Base-by-base conservation (phyloP, 2,329 filamentous ascomycete species). In the Cladosporium sp. region DNA sequence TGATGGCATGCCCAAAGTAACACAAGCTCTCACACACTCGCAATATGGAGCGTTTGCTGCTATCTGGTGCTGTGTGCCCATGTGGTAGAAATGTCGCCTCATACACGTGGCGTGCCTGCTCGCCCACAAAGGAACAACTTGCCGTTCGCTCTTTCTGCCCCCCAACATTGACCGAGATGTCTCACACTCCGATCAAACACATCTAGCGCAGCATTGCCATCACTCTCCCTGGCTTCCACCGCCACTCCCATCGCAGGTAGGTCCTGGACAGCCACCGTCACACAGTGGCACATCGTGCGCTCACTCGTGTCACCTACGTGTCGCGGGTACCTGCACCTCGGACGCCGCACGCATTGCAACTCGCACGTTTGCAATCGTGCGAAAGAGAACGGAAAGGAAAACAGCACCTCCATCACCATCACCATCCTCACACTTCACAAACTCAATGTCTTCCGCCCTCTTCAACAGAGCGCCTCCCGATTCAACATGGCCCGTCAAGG, bases 401-500 rank as follows among this genome's bases (percentile, higher is more conserved):
- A 34, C 12, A 47, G 8, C 41, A 47, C n/a, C 41, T 8, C 11
- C 7, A 55, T 15, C 8, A 21, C 26, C 28, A 55, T 21, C 11
- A 55, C 28, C 24, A 30, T 8, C 24, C 26, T 14, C 28, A 30
- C 18, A 12, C 52, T 7, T 34, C 30, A 32, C 34, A 11, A 55
- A 10, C 18, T 8, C 18, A n/a, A 62, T 62, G 59, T 36, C 59
- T 52, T 52, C 59, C 59, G 59, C 47, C 59, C 59, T 62, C 59
- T 62, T 62, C 59, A 62, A 62, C 59, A 62, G 59, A 62, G 59
- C 59, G 47, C n/a, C 59, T 32, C 12, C 18, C 10, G 26, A 47
- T 30, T 10, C 54, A 59, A 2, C 69, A 64, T 77, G 75, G 75
- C 72, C 72, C 1, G 65, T 70, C 26, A 60, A 70, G 51, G 73